Base-by-base conservation (phyloP, 495 filamentous ascomycete species). In the Oleoguttula mirabilis region DNA sequence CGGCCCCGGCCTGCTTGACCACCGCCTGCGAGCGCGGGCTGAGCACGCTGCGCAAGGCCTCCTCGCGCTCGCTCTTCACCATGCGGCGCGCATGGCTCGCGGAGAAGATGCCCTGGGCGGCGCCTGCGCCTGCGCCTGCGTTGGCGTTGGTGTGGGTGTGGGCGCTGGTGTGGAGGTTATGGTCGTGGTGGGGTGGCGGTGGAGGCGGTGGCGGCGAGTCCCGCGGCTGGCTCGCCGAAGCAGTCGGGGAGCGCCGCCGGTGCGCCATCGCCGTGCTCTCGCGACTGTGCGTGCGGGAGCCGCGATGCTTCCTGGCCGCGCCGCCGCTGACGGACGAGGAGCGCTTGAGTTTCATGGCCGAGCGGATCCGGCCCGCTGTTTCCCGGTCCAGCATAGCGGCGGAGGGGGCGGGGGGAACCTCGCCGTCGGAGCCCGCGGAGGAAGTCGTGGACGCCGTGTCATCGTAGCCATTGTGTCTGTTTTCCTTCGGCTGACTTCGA, bases 31-130 rank as follows among this genome's bases (percentile, higher is more conserved):
- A 70, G 11, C 77, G 66, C 34, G 80, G 79, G 39, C 77, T 78
- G 36, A 85, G 60, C 12, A 84, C 77, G 35, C 68, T 71, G 37
- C 70, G 74, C 53, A 55, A 62, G 20, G 41, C 69, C 30, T 57
- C 55, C 25, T 78, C 77, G 42, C 75, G 74, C 19, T 80, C 77
- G 41, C 67, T 71, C 60, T 73, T 79, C 17, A 77, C 76, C 77
- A 84, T 82, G 11, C 80, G 65, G 22, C 80, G 66, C 6, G 80
- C 79, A 44, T 82, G 78, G 14, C 72, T 72, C 20, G 79, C 75
- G 4, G 77, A 78, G 65, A 83, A 83, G 60, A 82, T 66, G 20
- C 61, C 63, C n/a, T n/a, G n/a, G n/a, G n/a, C n/a, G n/a, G n/a
- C n/a, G n/a, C n/a, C n/a, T n/a, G n/a, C n/a, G n/a, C n/a, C n/a